A percentile compares a stretch with the other conserved stretches of the same genome.
Evolutionary conservation across 2,329 filamentous ascomycete genomes (phyloP).

Genomic region (Coniochaeta sp.): DNA sequence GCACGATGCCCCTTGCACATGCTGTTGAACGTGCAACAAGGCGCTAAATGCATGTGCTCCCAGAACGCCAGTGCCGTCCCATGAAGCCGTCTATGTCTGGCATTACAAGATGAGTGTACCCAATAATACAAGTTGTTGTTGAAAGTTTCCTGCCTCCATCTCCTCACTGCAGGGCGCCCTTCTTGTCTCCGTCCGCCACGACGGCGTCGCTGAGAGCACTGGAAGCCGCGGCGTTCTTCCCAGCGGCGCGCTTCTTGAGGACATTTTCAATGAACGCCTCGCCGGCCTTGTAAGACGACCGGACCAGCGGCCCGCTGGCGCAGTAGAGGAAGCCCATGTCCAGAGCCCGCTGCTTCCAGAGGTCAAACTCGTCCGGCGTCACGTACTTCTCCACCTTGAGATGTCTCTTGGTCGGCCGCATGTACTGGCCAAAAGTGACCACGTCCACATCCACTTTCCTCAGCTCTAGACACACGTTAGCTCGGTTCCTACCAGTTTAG

Average conservation of each 20-base stretch:
- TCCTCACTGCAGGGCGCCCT: background rate
- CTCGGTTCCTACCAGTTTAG: background rate
- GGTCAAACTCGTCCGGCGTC: constrained; percentile 82
- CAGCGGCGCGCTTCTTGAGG: constrained; percentile 66
- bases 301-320: constrained; percentile 84
- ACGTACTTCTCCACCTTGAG: constrained; percentile 96
- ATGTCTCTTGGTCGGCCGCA: constrained; percentile 96
- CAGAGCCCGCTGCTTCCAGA: constrained; percentile 82
- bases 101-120: constrained; percentile 1
- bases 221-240: constrained; percentile 28
- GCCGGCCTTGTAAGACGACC: constrained; percentile 95
- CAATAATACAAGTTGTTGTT: background rate
- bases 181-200: constrained; percentile 22
- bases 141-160: background rate
- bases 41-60: background rate
- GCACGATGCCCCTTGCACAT: background rate
- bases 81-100: background rate
- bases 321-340: constrained; percentile 97
- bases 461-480: constrained; percentile 47
- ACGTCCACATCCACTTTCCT: constrained; percentile 80
- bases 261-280: constrained; percentile 99
- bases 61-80: background rate
- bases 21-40: background rate
- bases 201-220: constrained; percentile 30
- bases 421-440: constrained; percentile 99